Conservation (phyloP, 2,329 filamentous ascomycete species). For the Botrytis byssoidea region DNA sequence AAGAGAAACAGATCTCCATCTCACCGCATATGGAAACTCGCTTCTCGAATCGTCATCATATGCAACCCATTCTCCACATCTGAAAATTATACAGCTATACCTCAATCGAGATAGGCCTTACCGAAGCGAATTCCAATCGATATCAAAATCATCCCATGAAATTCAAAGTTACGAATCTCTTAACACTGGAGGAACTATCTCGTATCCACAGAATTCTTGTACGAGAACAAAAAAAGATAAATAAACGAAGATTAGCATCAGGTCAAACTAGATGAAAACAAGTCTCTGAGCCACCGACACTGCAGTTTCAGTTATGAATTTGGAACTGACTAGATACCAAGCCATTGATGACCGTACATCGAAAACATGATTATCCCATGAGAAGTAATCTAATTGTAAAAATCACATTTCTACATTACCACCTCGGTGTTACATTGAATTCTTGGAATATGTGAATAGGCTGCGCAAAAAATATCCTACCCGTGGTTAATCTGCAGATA, state of each 20-base stretch:
- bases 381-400: too few species aligned
- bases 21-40: not conserved
- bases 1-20: not conserved
- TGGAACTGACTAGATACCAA: too few species aligned
- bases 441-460: too few species aligned
- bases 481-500: too few species aligned
- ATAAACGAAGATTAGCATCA: not conserved
- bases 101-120: not conserved
- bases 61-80: not conserved
- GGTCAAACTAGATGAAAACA: not conserved
- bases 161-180: not conserved
- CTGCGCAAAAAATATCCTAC: too few species aligned
- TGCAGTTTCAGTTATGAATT: too few species aligned
- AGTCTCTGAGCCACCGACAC: too few species aligned
- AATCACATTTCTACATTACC: too few species aligned
- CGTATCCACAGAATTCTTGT: rapidly evolving
- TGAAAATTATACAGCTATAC: not conserved
- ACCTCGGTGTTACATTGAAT: too few species aligned
- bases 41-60: not conserved
- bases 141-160: not conserved
- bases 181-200: not conserved
- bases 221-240: rapidly evolving
- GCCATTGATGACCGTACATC: too few species aligned
- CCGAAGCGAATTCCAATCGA: not conserved
- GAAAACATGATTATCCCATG: too few species aligned